Conservation (phyloP, 2,329 filamentous ascomycete species). For the Huntiella abstrusa region DNA sequence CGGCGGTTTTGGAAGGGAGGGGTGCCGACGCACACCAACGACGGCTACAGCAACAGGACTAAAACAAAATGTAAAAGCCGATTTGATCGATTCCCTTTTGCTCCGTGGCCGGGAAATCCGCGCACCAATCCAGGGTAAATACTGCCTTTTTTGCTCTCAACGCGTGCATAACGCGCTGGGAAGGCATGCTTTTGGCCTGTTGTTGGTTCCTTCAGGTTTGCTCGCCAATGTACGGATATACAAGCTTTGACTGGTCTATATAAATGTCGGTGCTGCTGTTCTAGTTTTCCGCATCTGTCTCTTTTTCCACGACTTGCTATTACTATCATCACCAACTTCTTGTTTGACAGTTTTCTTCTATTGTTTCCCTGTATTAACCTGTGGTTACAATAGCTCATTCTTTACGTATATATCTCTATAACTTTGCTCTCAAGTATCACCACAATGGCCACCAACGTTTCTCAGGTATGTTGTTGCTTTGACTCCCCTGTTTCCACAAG, state of each 20-base stretch:
- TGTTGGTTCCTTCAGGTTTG: not conserved
- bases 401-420: not conserved
- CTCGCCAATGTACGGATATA: not conserved
- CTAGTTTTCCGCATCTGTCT: not conserved
- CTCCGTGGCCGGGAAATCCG: too few species aligned
- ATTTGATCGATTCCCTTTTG: too few species aligned
- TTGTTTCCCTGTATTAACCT: not conserved
- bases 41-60: too few species aligned
- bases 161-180: constrained; percentile 2
- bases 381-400: not conserved
- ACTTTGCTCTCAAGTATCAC: not conserved
- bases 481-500: too few species aligned
- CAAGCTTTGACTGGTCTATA: not conserved
- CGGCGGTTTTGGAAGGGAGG: too few species aligned
- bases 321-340: not conserved
- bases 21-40: too few species aligned
- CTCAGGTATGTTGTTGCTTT: constrained; percentile 15
- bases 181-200: not conserved
- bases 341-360: not conserved
- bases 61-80: too few species aligned
- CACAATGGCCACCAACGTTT: constrained; percentile 54
- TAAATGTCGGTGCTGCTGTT: too few species aligned
- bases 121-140: too few species aligned
- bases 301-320: not conserved
- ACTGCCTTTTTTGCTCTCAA: not conserved